Percentiles rank a stretch among this genome's conserved stretches.
Conservation (phyloP, 179 eudicot genomes). For the Patellifolia procumbens region DNA sequence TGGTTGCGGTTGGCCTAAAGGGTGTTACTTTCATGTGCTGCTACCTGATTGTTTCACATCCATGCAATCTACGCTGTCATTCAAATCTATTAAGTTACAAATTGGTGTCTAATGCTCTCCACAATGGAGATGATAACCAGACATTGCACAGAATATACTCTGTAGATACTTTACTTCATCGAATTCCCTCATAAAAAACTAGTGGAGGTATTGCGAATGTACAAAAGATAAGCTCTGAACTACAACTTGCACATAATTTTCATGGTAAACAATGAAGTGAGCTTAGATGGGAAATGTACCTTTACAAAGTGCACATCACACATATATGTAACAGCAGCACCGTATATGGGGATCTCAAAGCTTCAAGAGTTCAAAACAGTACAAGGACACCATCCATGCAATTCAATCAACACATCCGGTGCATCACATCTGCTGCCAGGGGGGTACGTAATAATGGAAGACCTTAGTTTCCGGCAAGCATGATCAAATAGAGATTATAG, state of each 20-base stretch:
- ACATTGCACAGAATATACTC: too few relatives aligned
- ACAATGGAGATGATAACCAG: too few relatives aligned
- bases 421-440: not conserved
- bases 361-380: not conserved
- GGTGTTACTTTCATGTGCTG: too few relatives aligned
- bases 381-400: not conserved
- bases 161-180: too few relatives aligned
- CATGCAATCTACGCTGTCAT: too few relatives aligned
- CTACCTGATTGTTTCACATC: too few relatives aligned
- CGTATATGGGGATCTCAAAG: not conserved
- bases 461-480: not conserved
- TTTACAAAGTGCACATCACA: not conserved
- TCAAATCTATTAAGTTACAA: too few relatives aligned
- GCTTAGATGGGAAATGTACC: constrained; percentile 4
- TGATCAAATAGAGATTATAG: not conserved
- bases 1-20: too few relatives aligned
- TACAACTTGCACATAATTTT: not conserved
- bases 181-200: not conserved
- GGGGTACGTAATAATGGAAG: not conserved
- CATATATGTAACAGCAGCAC: not conserved
- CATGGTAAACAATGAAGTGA: not conserved
- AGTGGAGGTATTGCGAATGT: not conserved
- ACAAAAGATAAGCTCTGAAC: not conserved
- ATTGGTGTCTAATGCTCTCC: too few relatives aligned
- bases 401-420: not conserved